phyloP scores from a whole-genome alignment of 805 yeast species.

The Metschnikowia orientalis region DNA sequence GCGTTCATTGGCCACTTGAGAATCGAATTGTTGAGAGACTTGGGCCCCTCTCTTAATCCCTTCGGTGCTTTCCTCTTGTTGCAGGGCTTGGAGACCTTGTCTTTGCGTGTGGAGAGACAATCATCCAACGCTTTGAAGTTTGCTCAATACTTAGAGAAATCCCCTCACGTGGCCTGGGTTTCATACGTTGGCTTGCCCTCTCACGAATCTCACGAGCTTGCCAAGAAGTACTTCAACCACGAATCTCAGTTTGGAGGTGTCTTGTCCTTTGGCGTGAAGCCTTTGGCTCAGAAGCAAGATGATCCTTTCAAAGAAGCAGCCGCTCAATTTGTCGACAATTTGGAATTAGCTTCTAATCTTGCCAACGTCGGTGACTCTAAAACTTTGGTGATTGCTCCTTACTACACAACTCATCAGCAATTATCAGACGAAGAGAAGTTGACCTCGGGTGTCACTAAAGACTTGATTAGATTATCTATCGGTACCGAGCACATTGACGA shows the following conservation, averaged over 20 bases:
- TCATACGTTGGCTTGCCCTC: slow-evolving; percentile 86
- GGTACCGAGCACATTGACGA: slow-evolving; percentile 23
- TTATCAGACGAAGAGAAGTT: slow-evolving; percentile 73
- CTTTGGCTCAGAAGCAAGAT: slow-evolving; percentile 38
- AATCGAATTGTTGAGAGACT: slow-evolving; percentile 82
- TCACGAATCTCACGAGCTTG: slow-evolving; percentile 72
- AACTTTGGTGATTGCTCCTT: slow-evolving; percentile 93
- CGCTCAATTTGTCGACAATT: slow-evolving; percentile 75
- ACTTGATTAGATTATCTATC: slow-evolving; percentile 61
- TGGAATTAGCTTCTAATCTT: slow-evolving; percentile 83
- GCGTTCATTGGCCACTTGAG: slow-evolving; percentile 81
- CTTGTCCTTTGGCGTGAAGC: slow-evolving; percentile 84
- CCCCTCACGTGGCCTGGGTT: slow-evolving; percentile 80
- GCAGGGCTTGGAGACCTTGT: slow-evolving; percentile 92
- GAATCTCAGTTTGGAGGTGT: slow-evolving; percentile 73
- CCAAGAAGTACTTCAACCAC: slow-evolving; percentile 69
- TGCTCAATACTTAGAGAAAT: slow-evolving; percentile 69
- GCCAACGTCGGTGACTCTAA: slow-evolving; percentile 98
- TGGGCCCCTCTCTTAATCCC: slow-evolving; percentile 87
- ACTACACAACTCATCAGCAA: slow-evolving; percentile 94
- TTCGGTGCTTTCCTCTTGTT: slow-evolving; percentile 80
- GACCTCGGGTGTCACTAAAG: slow-evolving; percentile 84
- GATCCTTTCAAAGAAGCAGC: slow-evolving; percentile 72
- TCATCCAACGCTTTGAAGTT: slow-evolving; percentile 74
- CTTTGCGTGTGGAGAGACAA: slow-evolving; percentile 92